Evolutionary conservation across 805 yeast genomes (phyloP).

Genomic region (Candida manassasensis): DNA sequence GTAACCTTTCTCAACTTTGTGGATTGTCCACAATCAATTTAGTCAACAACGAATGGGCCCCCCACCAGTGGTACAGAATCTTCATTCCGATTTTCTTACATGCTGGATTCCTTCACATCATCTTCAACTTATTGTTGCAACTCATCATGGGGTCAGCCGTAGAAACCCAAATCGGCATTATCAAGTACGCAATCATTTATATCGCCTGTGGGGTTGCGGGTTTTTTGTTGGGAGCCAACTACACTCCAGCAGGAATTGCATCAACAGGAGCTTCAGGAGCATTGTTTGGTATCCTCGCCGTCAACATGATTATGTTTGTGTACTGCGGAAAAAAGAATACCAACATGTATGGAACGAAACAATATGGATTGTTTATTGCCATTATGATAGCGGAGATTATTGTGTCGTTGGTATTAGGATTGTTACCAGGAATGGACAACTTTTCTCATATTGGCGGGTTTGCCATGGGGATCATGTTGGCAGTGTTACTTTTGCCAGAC

Average conservation of each 20-base stretch:
- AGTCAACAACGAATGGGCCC: constrained; percentile 31
- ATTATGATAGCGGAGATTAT: constrained; percentile 54
- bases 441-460: constrained; percentile 76
- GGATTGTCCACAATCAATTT: constrained; percentile 49
- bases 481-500: constrained; percentile 48
- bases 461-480: constrained; percentile 51
- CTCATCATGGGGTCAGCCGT: constrained; percentile 55
- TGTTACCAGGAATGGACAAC: constrained; percentile 71
- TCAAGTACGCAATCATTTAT: constrained; percentile 53
- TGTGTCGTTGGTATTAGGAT: constrained; percentile 56
- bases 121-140: constrained; percentile 59
- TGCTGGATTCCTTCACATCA: constrained; percentile 68
- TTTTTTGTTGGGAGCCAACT: constrained; percentile 64
- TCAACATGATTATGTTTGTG: constrained; percentile 52
- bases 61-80: constrained; percentile 67
- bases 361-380: constrained; percentile 42
- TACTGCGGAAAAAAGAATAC: constrained; percentile 48
- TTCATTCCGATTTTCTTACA: constrained; percentile 68
- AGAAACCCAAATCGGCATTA: constrained; percentile 52
- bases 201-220: constrained; percentile 62
- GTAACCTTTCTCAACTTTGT: constrained; percentile 54
- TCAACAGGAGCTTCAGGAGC: constrained; percentile 72
- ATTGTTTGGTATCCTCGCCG: constrained; percentile 62
- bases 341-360: constrained; percentile 41
- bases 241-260: constrained; percentile 61